Percentiles rank a stretch among this genome's conserved stretches.
Evolutionary conservation across 768 basidiomycete genomes (phyloP).

Genomic region (Antrodiella citrinella): DNA sequence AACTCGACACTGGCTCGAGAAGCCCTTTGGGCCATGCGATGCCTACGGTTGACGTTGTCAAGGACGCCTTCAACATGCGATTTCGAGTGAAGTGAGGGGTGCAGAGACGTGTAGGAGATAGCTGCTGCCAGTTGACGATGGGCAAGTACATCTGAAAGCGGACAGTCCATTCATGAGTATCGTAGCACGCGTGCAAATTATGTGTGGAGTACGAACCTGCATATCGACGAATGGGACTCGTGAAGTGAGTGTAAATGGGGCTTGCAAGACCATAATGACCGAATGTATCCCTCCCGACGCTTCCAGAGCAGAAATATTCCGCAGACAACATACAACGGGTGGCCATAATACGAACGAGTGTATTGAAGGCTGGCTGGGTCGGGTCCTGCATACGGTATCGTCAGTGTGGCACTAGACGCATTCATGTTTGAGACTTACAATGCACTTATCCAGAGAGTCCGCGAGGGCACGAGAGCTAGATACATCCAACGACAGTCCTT

Average conservation of each 20-base stretch:
- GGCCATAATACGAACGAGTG: constrained; percentile 97
- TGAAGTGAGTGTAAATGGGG: constrained; percentile 97
- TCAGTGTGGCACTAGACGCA: not conserved
- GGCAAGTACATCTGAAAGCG: constrained; percentile 68
- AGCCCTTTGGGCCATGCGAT: constrained; percentile 97
- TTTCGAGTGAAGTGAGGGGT: constrained; percentile 84
- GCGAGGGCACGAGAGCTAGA: constrained; percentile 89
- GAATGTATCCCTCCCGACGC: constrained; percentile 86
- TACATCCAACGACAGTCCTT: constrained; percentile 77
- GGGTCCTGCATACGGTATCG: constrained; percentile 51
- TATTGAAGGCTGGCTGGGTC: constrained; percentile 86
- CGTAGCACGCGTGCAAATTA: not conserved
- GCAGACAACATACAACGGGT: constrained; percentile 97
- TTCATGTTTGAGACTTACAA: constrained; percentile 40
- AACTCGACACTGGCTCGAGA: constrained; percentile 95
- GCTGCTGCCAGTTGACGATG: constrained; percentile 92
- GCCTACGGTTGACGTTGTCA: constrained; percentile 82
- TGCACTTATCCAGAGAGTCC: constrained; percentile 76
- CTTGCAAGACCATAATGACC: constrained; percentile 97
- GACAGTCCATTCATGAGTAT: not conserved
- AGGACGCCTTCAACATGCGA: constrained; percentile 79
- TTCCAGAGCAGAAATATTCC: constrained; percentile 96
- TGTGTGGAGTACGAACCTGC: constrained; percentile 47
- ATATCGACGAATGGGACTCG: constrained; percentile 94
- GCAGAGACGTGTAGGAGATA: constrained; percentile 76